These are phyloP conservation scores for Wickerhamomyces silvicola DNA, from an alignment of 805 yeast genomes.

Conservation along the genomic window DNA sequence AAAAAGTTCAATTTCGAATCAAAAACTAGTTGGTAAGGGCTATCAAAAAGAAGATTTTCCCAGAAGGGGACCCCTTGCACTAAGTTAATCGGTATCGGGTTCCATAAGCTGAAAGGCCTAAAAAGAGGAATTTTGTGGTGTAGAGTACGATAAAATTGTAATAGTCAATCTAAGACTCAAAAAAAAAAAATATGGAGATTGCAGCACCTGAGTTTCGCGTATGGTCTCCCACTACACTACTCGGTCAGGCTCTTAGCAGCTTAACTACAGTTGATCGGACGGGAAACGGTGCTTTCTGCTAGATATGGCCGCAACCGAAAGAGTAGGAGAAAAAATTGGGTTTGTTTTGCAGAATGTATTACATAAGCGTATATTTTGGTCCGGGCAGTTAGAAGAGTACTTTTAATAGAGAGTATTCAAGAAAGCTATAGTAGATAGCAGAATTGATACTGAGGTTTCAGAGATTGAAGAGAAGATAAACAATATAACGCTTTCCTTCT, in stretches of 20 bases:
- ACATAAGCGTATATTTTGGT: no score
- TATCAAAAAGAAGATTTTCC: constrained; percentile 30
- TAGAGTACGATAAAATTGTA: no score
- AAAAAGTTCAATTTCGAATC: constrained; percentile 2
- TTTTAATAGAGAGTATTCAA: constrained; percentile 1
- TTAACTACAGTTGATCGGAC: constrained; percentile 56
- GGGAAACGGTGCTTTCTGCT: constrained; percentile 57
- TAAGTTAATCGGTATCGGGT: constrained; percentile 62
- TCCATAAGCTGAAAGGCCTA: no score
- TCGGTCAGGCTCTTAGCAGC: constrained; percentile 53
- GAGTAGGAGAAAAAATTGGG: constrained; percentile 3
- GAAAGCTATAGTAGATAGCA: background rate
- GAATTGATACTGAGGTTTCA: constrained; percentile 2
- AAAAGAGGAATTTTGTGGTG: no score
- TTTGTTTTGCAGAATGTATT: background rate
- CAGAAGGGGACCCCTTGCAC: no score
- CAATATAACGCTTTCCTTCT: constrained; percentile 9
- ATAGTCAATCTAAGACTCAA: no score
- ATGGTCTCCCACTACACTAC: constrained; percentile 54
- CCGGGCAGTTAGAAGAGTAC: no score
- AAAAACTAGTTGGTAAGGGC: background rate
- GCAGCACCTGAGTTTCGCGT: constrained; percentile 53
- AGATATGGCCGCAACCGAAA: constrained; percentile 53
- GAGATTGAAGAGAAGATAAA: constrained; percentile 11
- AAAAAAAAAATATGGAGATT: constrained; percentile 30